Base-by-base conservation (phyloP, 345 rosid species). In the Citrus reticulata region DNA sequence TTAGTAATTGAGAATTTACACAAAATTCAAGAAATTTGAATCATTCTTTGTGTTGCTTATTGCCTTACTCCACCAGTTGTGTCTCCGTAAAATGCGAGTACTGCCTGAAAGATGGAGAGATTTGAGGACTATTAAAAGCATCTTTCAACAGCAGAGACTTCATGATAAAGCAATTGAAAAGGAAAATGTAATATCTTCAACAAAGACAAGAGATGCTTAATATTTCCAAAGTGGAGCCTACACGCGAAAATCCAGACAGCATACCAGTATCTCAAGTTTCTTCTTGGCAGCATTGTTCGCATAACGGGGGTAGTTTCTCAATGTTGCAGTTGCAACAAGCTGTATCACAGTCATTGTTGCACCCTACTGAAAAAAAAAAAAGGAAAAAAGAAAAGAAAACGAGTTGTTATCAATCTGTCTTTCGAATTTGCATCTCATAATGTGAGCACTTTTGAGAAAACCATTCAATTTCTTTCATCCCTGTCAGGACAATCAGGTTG, bases 261-360 rank as follows among this genome's bases (percentile, higher is more conserved):
- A 42, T 70, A 65, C 68, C 40, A 13, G 51, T 46, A 13, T 13
- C 60, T 80, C 78, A 85, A 32, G 76, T 87, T 59, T 74, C 78
- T 70, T 85, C 89, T 64, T 59, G 76, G 86, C 95, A 94, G 85
- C 98, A 95, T 39, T 74, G 87, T 78, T 86, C 85, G 25, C 98
- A 91, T 30, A 87, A 13, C 0, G 94, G 98, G 30, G 97, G 97
- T 68, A 88, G 93, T 77, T 80, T 80, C 83, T 82, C 74, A 40
- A 93, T 91, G 82, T 88, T 82, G 66, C 97, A 93, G 77, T 89
- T 70, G 83, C 96, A 94, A 32, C 97, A 95, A 68, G 97, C 82
- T 58, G 93, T 90, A 67, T 88, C 91, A 30, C 97, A 93, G 78
- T 90, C 82, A 55, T 88, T 95, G 85, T 87, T 91, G 92, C 97